Percentiles rank a stretch among this genome's conserved stretches.
Conservation (phyloP, 148 eudicot species). For the Simmondsia chinensis region DNA sequence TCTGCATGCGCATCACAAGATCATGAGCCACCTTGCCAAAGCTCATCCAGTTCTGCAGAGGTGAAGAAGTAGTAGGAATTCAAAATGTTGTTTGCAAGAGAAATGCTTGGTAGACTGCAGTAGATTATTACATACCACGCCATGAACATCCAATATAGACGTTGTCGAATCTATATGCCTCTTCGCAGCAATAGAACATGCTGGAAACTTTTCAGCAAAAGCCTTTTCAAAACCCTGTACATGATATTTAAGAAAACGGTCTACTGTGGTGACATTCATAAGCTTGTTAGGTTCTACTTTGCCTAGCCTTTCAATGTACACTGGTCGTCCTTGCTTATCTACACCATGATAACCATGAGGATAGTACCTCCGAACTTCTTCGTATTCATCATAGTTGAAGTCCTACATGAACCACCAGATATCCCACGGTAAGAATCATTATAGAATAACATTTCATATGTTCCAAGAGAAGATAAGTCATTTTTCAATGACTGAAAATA, state of each 20-base stretch:
- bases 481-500: background rate
- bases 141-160: slow-evolving; percentile 81
- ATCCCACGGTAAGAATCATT: slow-evolving; percentile 1
- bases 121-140: slow-evolving; percentile 45
- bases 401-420: slow-evolving; percentile 37
- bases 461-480: background rate
- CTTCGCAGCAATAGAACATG: slow-evolving; percentile 88
- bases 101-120: background rate
- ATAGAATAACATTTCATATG: background rate
- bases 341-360: slow-evolving; percentile 98
- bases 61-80: slow-evolving; percentile 4
- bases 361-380: slow-evolving; percentile 62
- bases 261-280: slow-evolving; percentile 79
- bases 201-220: slow-evolving; percentile 87
- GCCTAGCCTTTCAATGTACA: slow-evolving; percentile 88
- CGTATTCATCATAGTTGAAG: slow-evolving; percentile 61
- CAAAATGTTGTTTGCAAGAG: slow-evolving; percentile 6
- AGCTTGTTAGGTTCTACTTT: slow-evolving; percentile 76
- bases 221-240: slow-evolving; percentile 85
- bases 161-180: slow-evolving; percentile 87
- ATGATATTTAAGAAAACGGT: slow-evolving; percentile 81
- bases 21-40: slow-evolving; percentile 90
- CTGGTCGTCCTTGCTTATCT: slow-evolving; percentile 82
- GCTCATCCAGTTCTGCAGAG: slow-evolving; percentile 86
- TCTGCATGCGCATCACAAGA: slow-evolving; percentile 87